Conservation (phyloP, 208 protist species). For the Angomonas deanei region DNA sequence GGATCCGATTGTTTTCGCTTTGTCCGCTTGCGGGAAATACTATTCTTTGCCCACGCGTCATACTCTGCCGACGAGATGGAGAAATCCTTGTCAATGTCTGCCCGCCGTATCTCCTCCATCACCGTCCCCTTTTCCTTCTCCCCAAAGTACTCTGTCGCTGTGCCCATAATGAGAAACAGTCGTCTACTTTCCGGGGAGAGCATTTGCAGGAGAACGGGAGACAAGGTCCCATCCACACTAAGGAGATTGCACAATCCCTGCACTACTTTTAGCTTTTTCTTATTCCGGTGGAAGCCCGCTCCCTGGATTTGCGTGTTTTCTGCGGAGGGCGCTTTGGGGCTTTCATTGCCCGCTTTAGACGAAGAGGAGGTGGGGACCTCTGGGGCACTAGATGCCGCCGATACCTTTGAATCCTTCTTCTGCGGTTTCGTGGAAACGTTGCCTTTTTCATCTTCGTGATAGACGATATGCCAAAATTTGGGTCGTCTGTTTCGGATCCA, state of each 20-base stretch:
- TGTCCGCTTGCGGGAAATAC: constrained; percentile 12
- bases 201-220: constrained; percentile 31
- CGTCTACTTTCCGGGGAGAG: constrained; percentile 69
- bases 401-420: neutral
- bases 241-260: constrained; percentile 40
- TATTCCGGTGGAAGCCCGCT: constrained; percentile 23
- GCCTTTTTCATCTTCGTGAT: neutral
- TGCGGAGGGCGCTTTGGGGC: neutral
- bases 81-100: constrained; percentile 65
- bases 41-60: constrained; percentile 50
- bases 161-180: constrained; percentile 74
- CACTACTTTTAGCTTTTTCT: constrained; percentile 47
- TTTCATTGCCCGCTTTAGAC: too few relatives aligned
- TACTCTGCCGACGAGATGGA: constrained; percentile 73
- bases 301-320: neutral
- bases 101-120: constrained; percentile 64
- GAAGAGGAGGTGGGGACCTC: neutral
- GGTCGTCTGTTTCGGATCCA: neutral
- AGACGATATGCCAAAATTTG: neutral
- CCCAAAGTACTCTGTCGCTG: constrained; percentile 78
- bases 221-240: constrained; percentile 36
- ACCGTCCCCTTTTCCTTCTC: constrained; percentile 14
- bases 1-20: too few relatives aligned
- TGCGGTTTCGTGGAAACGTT: neutral
- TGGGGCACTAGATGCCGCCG: neutral